Evolutionary conservation across 1,139 yeast genomes (phyloP).

Genomic region (Zygoascus meyerae): DNA sequence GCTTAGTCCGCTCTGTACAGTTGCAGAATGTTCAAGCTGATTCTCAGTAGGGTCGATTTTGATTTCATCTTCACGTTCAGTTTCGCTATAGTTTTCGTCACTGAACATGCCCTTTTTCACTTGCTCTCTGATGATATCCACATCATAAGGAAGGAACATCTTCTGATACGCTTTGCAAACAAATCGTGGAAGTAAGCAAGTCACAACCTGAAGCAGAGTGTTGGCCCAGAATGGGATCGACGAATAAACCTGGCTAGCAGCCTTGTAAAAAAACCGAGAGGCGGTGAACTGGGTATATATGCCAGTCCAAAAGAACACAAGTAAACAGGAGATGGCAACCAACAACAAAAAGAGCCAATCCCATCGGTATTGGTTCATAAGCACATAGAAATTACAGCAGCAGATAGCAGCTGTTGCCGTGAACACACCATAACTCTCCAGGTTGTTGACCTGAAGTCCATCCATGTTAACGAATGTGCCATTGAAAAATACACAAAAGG

Average conservation of each 20-base stretch:
- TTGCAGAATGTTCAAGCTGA: constrained; percentile 12
- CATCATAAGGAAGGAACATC: constrained; percentile 64
- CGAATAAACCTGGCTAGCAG: constrained; percentile 73
- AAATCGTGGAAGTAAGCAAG: constrained; percentile 73
- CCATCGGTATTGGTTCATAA: constrained; percentile 87
- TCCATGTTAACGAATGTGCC: constrained; percentile 52
- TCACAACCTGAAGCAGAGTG: constrained; percentile 60
- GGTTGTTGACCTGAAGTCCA: constrained; percentile 71
- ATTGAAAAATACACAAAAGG: constrained; percentile 59
- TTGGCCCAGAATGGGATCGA: constrained; percentile 76
- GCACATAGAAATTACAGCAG: constrained; percentile 73
- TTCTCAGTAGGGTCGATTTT: neutral
- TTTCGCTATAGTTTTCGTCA: constrained; percentile 12
- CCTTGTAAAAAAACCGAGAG: constrained; percentile 69
- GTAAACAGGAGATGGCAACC: constrained; percentile 56
- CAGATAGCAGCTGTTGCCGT: constrained; percentile 77
- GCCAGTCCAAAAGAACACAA: constrained; percentile 87
- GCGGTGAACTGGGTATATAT: constrained; percentile 65
- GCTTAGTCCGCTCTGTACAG: constrained; percentile 5
- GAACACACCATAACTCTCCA: constrained; percentile 77
- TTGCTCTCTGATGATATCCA: constrained; percentile 79
- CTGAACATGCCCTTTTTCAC: constrained; percentile 17
- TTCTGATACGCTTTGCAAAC: constrained; percentile 56
- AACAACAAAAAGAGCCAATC: constrained; percentile 79
- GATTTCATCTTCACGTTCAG: constrained; percentile 11